A percentile compares a stretch with the other conserved stretches of the same genome.
Evolutionary conservation across 805 yeast genomes (phyloP).

Genomic region (Grigorovia humatica): DNA sequence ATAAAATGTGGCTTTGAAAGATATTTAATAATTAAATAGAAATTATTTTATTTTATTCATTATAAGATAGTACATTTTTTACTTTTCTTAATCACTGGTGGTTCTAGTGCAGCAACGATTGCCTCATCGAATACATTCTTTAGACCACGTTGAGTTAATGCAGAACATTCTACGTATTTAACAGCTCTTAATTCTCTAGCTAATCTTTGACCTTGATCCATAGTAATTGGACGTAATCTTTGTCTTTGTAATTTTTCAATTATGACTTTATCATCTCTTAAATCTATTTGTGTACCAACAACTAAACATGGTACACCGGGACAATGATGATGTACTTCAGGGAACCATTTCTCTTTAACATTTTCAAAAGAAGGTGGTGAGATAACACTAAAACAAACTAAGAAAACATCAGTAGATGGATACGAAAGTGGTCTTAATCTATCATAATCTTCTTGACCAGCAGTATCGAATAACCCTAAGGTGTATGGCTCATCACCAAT

Average conservation of each 20-base stretch:
- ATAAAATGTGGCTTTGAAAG: not conserved
- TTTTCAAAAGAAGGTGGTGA: slow-evolving; percentile 96
- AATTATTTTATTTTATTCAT: not conserved
- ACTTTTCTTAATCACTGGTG: slow-evolving; percentile 80
- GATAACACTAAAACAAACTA: slow-evolving; percentile 92
- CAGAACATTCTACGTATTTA: slow-evolving; percentile 95
- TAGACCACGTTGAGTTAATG: slow-evolving; percentile 91
- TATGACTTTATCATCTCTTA: slow-evolving; percentile 86
- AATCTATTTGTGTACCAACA: slow-evolving; percentile 94
- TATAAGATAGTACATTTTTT: slow-evolving; percentile 64
- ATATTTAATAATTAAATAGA: too few species aligned
- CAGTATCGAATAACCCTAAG: slow-evolving; percentile 94
- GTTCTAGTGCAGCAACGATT: slow-evolving; percentile 94
- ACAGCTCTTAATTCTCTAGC: slow-evolving; percentile 94
- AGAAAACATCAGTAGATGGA: slow-evolving; percentile 94
- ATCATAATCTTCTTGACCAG: slow-evolving; percentile 99
- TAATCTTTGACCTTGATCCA: slow-evolving; percentile 82
- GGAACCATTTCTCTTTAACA: slow-evolving; percentile 97
- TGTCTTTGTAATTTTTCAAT: slow-evolving; percentile 85
- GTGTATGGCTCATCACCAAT: slow-evolving; percentile 98
- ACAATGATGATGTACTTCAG: slow-evolving; percentile 95
- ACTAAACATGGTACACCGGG: slow-evolving; percentile 97
- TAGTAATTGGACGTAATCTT: slow-evolving; percentile 54
- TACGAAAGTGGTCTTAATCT: slow-evolving; percentile 91
- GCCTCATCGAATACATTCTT: slow-evolving; percentile 98